Evolutionary conservation across 495 filamentous ascomycete genomes (phyloP).

Genomic region (Aspergillus funiculosus): DNA sequence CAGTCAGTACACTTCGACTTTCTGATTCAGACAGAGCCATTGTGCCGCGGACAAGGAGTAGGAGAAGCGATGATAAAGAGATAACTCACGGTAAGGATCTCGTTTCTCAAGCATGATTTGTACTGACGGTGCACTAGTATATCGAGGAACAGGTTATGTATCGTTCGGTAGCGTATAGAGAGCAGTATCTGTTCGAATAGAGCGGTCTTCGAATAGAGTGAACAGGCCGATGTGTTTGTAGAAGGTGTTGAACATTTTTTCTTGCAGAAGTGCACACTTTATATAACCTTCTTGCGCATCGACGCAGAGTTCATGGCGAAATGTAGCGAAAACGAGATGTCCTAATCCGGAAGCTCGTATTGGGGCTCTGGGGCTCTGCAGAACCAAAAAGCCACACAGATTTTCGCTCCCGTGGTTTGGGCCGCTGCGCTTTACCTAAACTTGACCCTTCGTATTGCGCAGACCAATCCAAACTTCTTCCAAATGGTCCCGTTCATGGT

Average conservation of each 20-base stretch:
- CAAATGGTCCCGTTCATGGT: too few species aligned
- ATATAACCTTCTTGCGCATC: slow-evolving; percentile 7
- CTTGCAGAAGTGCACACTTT: too few species aligned
- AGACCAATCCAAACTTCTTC: too few species aligned
- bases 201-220: too few species aligned
- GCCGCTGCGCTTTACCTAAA: too few species aligned
- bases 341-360: slow-evolving; percentile 14
- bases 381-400: too few species aligned
- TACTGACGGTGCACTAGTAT: neutral
- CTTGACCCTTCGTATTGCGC: too few species aligned
- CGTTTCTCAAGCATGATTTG: slow-evolving; percentile 14
- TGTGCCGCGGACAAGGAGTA: neutral
- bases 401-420: too few species aligned
- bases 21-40: neutral
- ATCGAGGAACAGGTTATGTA: neutral
- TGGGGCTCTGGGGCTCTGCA: neutral
- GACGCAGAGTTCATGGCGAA: neutral
- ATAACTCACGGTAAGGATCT: slow-evolving; percentile 16
- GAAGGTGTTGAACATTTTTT: too few species aligned
- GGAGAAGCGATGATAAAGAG: neutral
- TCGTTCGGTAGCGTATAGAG: too few species aligned
- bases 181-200: too few species aligned
- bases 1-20: slow-evolving; percentile 10
- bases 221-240: too few species aligned
- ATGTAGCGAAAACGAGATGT: slow-evolving; percentile 26